phyloP scores from a whole-genome alignment of 202 grass and related monocot genomes.

The Thinopyrum obtusiflorum region DNA sequence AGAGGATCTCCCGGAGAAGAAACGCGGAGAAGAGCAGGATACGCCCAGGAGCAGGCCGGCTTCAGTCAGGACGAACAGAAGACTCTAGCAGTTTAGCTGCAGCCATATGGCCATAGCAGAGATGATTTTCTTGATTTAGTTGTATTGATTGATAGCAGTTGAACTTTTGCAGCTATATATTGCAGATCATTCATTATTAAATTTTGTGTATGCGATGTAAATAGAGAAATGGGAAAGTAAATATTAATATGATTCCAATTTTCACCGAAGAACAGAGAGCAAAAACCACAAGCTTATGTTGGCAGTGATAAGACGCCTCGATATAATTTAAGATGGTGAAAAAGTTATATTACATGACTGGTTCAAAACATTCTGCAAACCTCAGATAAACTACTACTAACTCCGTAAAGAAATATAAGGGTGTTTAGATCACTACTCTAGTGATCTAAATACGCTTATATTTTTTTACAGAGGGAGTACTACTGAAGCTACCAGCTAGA shows the following conservation, averaged over 20 bases:
- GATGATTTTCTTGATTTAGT: conserved; percentile 22
- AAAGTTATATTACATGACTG: not conserved
- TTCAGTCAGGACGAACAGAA: conserved; percentile 44
- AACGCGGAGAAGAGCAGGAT: not conserved
- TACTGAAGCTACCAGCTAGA: conserved; percentile 4
- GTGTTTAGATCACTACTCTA: too few species aligned
- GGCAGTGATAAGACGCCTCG: not conserved
- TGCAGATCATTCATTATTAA: not conserved
- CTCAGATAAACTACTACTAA: conserved; percentile 1
- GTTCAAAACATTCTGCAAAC: not conserved
- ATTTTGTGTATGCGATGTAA: not conserved
- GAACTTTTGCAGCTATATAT: not conserved
- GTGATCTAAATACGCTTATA: too few species aligned
- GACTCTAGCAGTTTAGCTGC: conserved; percentile 14
- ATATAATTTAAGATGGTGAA: conserved; percentile 2
- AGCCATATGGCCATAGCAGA: not conserved
- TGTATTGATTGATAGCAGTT: not conserved
- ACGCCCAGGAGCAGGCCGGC: conserved; percentile 23
- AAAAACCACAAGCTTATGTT: not conserved
- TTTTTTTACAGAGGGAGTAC: not conserved
- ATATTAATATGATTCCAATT: not conserved
- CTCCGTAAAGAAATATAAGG: too few species aligned
- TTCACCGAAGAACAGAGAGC: not conserved
- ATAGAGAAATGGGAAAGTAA: not conserved
- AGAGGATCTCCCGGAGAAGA: conserved; percentile 25